Base-by-base conservation (phyloP, 495 filamentous ascomycete species). In the Talaromyces nanjingensis region DNA sequence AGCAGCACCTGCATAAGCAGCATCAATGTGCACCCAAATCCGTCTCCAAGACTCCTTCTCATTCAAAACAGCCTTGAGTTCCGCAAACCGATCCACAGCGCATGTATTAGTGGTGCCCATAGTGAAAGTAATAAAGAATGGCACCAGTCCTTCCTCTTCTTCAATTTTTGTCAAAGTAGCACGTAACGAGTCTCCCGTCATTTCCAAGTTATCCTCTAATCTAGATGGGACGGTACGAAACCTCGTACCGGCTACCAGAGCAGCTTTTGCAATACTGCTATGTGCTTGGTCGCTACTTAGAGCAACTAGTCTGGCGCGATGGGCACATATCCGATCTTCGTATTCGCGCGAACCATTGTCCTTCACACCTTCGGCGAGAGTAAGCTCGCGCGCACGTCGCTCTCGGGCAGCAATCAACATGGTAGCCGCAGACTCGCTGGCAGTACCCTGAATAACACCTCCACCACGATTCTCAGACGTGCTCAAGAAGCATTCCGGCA, bases 1-100 rank as follows among this genome's bases (percentile, higher is more conserved):
- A 33, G 91, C 86, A 0, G 91, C 85, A 0, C 94, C 94, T 4
- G 94, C 94, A 76, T 97, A 98, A 3, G 93, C 94, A 2, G 92
- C 94, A 76, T 97, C 94, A n/a, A 97, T 85, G 72, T 98, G 94
- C 33, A 97, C 88, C 94, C 94, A 98, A 42, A 92, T 82, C 58
- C 85, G 75, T 65, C 74, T 74, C 77, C 77, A 80, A 8, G 76
- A 73, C 7, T 83, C 83, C 59, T 84, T 83, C 62, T 89, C 87
- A 42, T 79, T 76, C 29, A 90, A 76, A 3, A 89, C 81, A 2
- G 80, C 77, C 22, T 83, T 84, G 70, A 97, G 87, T 56, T 88
- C 87, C 0, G 74, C 78, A 67, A 96, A 90, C 47, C 89, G 84
- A 77, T 98, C 94, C 33, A 93, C 78, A 4, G 91, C 91, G 73